Evolutionary conservation across 2,329 filamentous ascomycete genomes (phyloP).

Genomic region (Paraphaeosphaeria minitans): DNA sequence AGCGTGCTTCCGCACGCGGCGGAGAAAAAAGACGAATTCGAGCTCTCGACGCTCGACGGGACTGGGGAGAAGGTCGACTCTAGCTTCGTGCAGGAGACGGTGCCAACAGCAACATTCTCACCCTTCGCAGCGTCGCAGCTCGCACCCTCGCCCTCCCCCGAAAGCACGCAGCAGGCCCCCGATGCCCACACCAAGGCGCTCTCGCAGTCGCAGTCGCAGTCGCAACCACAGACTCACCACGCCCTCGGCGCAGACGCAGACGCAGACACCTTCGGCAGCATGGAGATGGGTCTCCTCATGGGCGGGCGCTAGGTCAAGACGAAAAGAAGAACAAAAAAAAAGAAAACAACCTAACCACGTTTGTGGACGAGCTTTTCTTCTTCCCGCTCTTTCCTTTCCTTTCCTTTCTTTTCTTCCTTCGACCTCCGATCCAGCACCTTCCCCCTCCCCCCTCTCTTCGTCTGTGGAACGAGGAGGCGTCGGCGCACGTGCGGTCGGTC

Average conservation of each 20-base stretch:
- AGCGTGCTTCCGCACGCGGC: not conserved
- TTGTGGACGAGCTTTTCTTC: not conserved
- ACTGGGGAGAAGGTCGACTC: not conserved
- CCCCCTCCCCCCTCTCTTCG: too few species aligned
- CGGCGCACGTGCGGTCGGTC: not conserved
- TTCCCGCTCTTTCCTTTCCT: too few species aligned
- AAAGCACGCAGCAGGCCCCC: too few species aligned
- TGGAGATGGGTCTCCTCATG: not conserved
- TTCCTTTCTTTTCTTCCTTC: not conserved
- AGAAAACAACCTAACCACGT: too few species aligned
- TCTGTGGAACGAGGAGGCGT: not conserved
- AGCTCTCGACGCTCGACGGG: not conserved
- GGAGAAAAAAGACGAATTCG: not conserved
- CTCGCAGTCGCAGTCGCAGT: not conserved
- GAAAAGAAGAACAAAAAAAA: too few species aligned
- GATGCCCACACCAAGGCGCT: not conserved
- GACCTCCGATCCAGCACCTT: not conserved
- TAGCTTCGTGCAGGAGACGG: not conserved
- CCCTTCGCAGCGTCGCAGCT: too few species aligned
- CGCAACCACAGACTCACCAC: not conserved
- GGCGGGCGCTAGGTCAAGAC: not conserved
- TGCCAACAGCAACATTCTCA: not conserved
- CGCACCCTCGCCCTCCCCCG: too few species aligned
- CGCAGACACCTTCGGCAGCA: not conserved
- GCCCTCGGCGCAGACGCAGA: not conserved